Conservation (phyloP, 176 grass and related monocot species). For the Oryza australiensis region DNA sequence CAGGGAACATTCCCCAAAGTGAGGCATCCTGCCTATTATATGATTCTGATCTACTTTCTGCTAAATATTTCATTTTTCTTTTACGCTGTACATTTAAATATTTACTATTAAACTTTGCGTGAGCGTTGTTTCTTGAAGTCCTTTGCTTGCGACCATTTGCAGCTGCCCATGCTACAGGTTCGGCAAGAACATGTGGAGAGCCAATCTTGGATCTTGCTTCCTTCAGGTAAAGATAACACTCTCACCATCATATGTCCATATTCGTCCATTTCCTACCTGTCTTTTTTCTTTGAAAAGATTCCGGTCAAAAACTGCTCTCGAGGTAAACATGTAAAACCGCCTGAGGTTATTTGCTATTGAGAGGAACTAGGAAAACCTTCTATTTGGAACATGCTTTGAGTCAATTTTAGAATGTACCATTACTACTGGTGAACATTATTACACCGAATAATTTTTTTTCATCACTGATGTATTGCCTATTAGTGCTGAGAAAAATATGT, state of each 20-base stretch:
- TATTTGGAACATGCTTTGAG: background rate
- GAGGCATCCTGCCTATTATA: background rate
- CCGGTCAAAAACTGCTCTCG: background rate
- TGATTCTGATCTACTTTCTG: background rate
- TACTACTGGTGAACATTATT: background rate
- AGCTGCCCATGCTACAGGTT: constrained; percentile 96
- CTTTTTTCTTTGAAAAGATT: background rate
- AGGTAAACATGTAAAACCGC: constrained; percentile 24
- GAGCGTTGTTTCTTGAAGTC: constrained; percentile 14
- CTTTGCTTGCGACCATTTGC: constrained; percentile 45
- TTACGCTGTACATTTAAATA: constrained; percentile 4
- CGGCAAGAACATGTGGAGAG: constrained; percentile 87
- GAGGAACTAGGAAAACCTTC: constrained; percentile 13
- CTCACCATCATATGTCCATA: background rate
- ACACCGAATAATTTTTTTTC: background rate
- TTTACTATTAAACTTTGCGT: constrained; percentile 27
- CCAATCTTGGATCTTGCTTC: constrained; percentile 90
- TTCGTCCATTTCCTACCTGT: constrained; percentile 23
- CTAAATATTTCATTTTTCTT: constrained; percentile 17
- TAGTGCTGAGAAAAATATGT: background rate
- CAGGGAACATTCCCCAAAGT: constrained; percentile 40
- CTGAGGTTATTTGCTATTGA: constrained; percentile 5
- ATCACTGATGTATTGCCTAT: background rate
- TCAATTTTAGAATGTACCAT: background rate
- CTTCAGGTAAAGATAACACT: constrained; percentile 70